Conservation (phyloP, 176 grass and related monocot species). For the Luzula sylvatica region DNA sequence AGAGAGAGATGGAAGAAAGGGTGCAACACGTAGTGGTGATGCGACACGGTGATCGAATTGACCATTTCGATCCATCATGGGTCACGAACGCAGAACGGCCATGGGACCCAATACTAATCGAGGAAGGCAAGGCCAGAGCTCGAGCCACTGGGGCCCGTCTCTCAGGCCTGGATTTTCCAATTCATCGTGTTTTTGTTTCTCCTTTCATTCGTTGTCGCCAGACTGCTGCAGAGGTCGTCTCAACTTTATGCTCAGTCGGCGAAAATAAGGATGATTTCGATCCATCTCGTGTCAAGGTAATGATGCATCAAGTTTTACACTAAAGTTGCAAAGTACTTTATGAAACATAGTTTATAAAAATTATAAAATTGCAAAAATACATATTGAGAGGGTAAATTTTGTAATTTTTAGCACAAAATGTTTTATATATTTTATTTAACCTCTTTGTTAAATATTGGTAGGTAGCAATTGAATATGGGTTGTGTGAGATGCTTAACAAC, state of each 20-base stretch:
- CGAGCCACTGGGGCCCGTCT: conserved; percentile 5
- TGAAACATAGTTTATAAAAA: no score
- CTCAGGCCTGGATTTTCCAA: background rate
- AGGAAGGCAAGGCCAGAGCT: conserved; percentile 14
- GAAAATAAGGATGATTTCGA: background rate
- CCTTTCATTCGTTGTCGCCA: conserved; percentile 24
- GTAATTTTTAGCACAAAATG: background rate
- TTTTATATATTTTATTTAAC: background rate
- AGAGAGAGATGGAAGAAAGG: background rate
- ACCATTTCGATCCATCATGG: conserved; percentile 16
- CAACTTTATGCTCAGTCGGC: conserved; percentile 11
- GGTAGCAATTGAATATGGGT: conserved; percentile 35
- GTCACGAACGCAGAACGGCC: conserved; percentile 5
- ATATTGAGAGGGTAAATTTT: no score
- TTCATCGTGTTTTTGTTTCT: conserved; percentile 25
- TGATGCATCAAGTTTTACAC: background rate
- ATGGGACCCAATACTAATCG: conserved; percentile 27
- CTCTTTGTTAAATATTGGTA: conserved; percentile 5
- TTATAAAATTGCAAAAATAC: no score
- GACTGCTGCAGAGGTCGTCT: conserved; percentile 19
- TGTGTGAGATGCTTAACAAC: conserved; percentile 34
- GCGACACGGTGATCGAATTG: conserved; percentile 25
- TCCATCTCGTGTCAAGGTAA: conserved; percentile 21
- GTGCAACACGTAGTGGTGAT: conserved; percentile 26
- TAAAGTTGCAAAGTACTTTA: background rate